Evolutionary conservation across 2,329 filamentous ascomycete species (phyloP).

Genomic region (Ophiostoma sp.): DNA sequence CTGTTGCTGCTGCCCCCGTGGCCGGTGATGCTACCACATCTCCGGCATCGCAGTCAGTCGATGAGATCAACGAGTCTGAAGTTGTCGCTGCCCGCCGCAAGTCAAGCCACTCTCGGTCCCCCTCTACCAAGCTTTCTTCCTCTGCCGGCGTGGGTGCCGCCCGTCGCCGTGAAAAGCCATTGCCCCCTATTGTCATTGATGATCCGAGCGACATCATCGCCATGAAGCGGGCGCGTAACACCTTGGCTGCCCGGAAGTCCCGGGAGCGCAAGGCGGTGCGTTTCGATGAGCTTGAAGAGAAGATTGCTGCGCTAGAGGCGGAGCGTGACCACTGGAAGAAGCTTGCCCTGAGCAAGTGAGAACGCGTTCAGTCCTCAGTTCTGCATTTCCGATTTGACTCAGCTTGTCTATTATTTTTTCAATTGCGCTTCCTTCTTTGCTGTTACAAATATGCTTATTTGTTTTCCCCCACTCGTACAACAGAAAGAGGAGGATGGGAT

Average conservation of each 20-base stretch:
- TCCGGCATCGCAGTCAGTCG: slow-evolving; percentile 43
- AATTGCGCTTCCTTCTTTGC: slow-evolving; percentile 10
- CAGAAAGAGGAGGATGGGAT: slow-evolving; percentile 18
- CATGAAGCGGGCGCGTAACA: slow-evolving; percentile 90
- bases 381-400: slow-evolving; percentile 8
- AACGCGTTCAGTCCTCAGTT: slow-evolving; percentile 25
- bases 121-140: slow-evolving; percentile 57
- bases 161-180: slow-evolving; percentile 72
- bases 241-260: slow-evolving; percentile 87
- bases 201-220: slow-evolving; percentile 70
- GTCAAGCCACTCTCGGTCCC: slow-evolving; percentile 40
- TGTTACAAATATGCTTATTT: slow-evolving; percentile 2
- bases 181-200: slow-evolving; percentile 70
- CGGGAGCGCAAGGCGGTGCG: slow-evolving; percentile 77
- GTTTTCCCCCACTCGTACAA: not conserved
- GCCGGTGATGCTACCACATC: slow-evolving; percentile 37
- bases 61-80: slow-evolving; percentile 44
- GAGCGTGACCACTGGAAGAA: slow-evolving; percentile 63
- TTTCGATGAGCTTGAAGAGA: slow-evolving; percentile 66
- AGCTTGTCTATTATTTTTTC: slow-evolving; percentile 9
- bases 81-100: slow-evolving; percentile 37
- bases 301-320: slow-evolving; percentile 63
- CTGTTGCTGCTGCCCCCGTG: slow-evolving; percentile 9
- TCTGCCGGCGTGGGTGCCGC: slow-evolving; percentile 60
- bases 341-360: slow-evolving; percentile 41